phyloP scores from a whole-genome alignment of 345 rosid species.

The Psidium guajava region DNA sequence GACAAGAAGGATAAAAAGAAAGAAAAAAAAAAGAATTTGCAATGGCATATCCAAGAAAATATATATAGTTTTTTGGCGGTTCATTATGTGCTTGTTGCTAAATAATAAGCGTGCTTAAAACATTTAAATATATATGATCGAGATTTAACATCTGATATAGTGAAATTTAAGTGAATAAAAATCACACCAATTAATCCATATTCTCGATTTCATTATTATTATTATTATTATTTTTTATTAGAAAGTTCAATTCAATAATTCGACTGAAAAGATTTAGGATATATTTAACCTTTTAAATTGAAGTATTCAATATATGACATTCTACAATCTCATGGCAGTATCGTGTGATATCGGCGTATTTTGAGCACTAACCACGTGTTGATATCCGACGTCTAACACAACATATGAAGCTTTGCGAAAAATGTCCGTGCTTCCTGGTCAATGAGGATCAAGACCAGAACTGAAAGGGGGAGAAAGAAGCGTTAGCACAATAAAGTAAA shows the following conservation, averaged over 20 bases:
- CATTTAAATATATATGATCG: neutral
- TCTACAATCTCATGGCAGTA: too few species aligned
- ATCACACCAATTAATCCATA: rapidly evolving
- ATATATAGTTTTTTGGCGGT: neutral
- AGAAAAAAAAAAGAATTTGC: neutral
- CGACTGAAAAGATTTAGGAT: too few species aligned
- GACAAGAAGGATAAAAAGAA: neutral
- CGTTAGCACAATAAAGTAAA: neutral
- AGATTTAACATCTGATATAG: neutral
- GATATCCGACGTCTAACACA: too few species aligned
- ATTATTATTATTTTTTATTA: neutral
- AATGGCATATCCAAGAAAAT: neutral
- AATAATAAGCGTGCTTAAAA: neutral
- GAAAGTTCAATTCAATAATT: neutral
- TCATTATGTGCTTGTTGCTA: neutral
- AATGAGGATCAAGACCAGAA: neutral
- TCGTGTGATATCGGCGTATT: too few species aligned
- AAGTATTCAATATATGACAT: too few species aligned
- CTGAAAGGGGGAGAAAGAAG: neutral
- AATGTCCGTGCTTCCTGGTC: too few species aligned
- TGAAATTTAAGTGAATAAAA: neutral
- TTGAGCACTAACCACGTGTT: too few species aligned
- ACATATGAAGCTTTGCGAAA: too few species aligned
- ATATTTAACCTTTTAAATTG: too few species aligned
- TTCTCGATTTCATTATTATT: neutral